Evolutionary conservation across 2,329 filamentous ascomycete genomes (phyloP).

Genomic region (Fusarium sp.): DNA sequence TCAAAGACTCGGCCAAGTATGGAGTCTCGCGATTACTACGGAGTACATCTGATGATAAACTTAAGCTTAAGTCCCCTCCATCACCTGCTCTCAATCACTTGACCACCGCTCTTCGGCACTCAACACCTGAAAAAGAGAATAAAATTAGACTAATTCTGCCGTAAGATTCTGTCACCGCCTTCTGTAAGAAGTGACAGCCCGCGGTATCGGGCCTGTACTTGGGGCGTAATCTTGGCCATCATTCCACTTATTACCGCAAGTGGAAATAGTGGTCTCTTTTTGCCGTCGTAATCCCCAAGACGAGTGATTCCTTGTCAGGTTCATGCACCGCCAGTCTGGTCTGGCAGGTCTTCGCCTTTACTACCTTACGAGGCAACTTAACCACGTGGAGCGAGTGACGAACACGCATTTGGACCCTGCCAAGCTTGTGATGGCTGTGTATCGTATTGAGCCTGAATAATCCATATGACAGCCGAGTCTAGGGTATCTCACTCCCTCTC

Average conservation of each 20-base stretch:
- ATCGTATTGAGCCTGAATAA: background rate
- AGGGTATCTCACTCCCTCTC: background rate
- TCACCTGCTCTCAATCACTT: background rate
- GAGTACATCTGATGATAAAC: background rate
- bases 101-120: background rate
- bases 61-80: background rate
- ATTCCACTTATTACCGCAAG: constrained; percentile 16
- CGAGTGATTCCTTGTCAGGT: background rate
- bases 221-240: background rate
- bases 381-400: background rate
- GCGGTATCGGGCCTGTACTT: background rate
- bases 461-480: background rate
- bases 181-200: background rate
- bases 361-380: background rate
- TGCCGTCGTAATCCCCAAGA: background rate
- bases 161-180: background rate
- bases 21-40: background rate
- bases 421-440: background rate
- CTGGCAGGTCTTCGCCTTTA: background rate
- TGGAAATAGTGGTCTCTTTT: background rate
- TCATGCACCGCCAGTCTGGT: constrained; percentile 1
- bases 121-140: background rate
- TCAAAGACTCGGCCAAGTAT: background rate
- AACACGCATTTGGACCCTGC: background rate
- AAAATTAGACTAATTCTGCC: background rate